phyloP scores from a whole-genome alignment of 2,329 filamentous ascomycete genomes.

The Hortaea sp. region DNA sequence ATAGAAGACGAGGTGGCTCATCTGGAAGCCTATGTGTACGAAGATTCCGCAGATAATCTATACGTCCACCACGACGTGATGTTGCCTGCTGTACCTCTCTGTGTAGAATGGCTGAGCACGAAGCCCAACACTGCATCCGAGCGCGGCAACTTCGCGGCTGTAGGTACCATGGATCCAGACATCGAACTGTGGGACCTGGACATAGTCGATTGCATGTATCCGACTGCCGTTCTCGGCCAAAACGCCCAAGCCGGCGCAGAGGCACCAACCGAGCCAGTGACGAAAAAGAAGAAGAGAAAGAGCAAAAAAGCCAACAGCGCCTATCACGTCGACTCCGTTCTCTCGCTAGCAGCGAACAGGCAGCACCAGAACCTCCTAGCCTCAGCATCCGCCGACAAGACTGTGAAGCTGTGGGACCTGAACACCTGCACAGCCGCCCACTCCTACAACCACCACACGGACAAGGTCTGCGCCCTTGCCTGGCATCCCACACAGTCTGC shows the following conservation, averaged over 20 bases:
- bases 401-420: conserved; percentile 95
- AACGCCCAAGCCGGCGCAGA: conserved; percentile 12
- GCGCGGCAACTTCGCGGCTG: conserved; percentile 81
- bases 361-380: conserved; percentile 90
- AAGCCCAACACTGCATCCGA: conserved; percentile 67
- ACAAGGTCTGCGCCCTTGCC: conserved; percentile 92
- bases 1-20: conserved; percentile 96
- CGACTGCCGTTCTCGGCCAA: conserved; percentile 87
- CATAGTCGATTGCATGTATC: conserved; percentile 94
- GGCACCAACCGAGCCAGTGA: conserved; percentile 5
- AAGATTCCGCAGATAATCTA: conserved; percentile 88
- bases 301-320: conserved; percentile 77
- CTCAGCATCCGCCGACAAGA: conserved; percentile 91
- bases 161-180: conserved; percentile 95
- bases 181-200: conserved; percentile 99
- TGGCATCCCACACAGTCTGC: conserved; percentile 88
- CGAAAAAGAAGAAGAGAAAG: conserved; percentile 81
- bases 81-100: conserved; percentile 91
- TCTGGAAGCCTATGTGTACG: conserved; percentile 69
- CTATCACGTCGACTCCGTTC: conserved; percentile 88
- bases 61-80: conserved; percentile 99
- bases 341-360: conserved; percentile 84
- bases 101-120: conserved; percentile 89
- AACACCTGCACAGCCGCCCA: conserved; percentile 87
- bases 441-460: conserved; percentile 90